Evolutionary conservation across 2,329 filamentous ascomycete genomes (phyloP).

Genomic region (Colletotrichum tropicicola): DNA sequence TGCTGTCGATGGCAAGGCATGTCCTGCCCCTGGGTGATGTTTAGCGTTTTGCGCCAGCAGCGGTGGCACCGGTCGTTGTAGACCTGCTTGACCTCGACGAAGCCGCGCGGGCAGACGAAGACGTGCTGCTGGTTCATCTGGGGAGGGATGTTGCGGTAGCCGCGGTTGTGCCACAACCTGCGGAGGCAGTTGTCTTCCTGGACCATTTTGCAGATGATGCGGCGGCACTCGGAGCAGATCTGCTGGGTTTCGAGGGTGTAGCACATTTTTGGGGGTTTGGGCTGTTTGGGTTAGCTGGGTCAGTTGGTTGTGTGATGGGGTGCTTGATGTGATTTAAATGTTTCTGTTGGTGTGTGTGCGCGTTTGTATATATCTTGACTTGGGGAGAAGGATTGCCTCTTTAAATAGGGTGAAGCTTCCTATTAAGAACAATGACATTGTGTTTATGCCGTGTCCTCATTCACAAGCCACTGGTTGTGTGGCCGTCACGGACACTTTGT

Average conservation of each 20-base stretch:
- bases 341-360: not conserved
- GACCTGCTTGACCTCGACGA: not conserved
- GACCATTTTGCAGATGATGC: not conserved
- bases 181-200: not conserved
- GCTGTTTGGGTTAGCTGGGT: not conserved
- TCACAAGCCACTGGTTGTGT: not conserved
- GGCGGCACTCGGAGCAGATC: not conserved
- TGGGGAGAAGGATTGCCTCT: not conserved
- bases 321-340: too few relatives aligned
- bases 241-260: not conserved
- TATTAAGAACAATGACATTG: not conserved
- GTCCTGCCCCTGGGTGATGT: not conserved
- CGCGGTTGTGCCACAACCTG: not conserved
- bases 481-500: not conserved
- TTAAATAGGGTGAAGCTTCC: not conserved
- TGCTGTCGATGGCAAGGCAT: not conserved
- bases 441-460: not conserved
- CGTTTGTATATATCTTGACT: not conserved
- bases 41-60: not conserved
- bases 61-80: not conserved
- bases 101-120: not conserved
- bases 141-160: not conserved
- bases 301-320: not conserved
- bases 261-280: not conserved
- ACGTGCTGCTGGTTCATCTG: too few relatives aligned